Conservation (phyloP, 768 basidiomycete species). For the Leccinum broughii region DNA sequence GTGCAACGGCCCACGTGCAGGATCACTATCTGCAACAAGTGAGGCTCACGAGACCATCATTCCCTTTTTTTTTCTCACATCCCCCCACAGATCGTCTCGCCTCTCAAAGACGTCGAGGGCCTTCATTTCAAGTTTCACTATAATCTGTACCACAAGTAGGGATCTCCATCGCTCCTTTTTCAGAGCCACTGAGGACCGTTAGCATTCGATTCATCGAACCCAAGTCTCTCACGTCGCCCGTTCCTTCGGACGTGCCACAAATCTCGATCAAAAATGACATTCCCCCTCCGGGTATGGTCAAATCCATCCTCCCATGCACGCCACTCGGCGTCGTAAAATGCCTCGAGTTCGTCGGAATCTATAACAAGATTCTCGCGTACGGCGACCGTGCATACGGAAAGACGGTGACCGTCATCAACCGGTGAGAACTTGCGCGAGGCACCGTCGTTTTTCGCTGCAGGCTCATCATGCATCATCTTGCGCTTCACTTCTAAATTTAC, state of each 20-base stretch:
- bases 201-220: slow-evolving; percentile 95
- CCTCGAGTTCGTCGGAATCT: slow-evolving; percentile 87
- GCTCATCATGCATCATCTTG: slow-evolving; percentile 8
- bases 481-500: background rate
- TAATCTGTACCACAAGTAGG: slow-evolving; percentile 93
- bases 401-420: slow-evolving; percentile 92
- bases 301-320: slow-evolving; percentile 97
- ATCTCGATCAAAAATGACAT: slow-evolving; percentile 49
- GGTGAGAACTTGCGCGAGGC: slow-evolving; percentile 45
- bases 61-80: background rate
- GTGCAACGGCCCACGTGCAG: slow-evolving; percentile 36
- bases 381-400: slow-evolving; percentile 95
- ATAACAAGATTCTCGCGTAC: slow-evolving; percentile 89
- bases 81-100: slow-evolving; percentile 74
- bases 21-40: slow-evolving; percentile 98
- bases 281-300: slow-evolving; percentile 84
- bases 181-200: background rate
- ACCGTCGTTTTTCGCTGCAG: background rate
- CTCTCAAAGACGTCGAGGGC: slow-evolving; percentile 97
- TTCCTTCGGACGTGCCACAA: slow-evolving; percentile 33
- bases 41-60: slow-evolving; percentile 4
- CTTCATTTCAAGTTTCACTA: slow-evolving; percentile 95
- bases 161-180: background rate
- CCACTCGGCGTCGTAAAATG: slow-evolving; percentile 96
- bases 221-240: slow-evolving; percentile 56